phyloP scores from a whole-genome alignment of 164 flowering plant species.

The Chimonanthus praecox region DNA sequence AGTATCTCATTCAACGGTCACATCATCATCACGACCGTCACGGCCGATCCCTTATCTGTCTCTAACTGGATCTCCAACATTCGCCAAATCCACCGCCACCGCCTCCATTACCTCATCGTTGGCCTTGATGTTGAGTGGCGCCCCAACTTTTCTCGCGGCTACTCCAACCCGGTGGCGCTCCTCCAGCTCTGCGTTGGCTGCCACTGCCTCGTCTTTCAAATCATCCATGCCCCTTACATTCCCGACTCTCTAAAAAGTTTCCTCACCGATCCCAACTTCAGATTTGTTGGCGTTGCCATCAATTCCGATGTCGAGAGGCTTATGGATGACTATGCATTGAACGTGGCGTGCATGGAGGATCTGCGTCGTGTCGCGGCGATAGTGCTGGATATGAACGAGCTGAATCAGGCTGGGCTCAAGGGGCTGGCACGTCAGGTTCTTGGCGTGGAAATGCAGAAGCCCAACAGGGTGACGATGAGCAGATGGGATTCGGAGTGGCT shows the following conservation, averaged over 20 bases:
- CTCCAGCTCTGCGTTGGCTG: slow-evolving; percentile 14
- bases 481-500: not conserved
- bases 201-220: slow-evolving; percentile 12
- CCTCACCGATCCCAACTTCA: slow-evolving; percentile 1
- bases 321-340: not conserved
- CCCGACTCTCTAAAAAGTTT: not conserved
- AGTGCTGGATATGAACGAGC: not conserved
- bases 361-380: too few species aligned
- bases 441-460: not conserved
- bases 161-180: slow-evolving; percentile 13
- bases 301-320: slow-evolving; percentile 7
- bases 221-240: slow-evolving; percentile 6
- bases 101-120: slow-evolving; percentile 24
- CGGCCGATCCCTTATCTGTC: slow-evolving; percentile 8
- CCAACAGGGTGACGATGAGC: not conserved
- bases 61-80: slow-evolving; percentile 13
- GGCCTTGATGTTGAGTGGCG: slow-evolving; percentile 66
- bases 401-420: not conserved
- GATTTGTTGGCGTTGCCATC: slow-evolving; percentile 13
- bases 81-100: not conserved
- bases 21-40: slow-evolving; percentile 16
- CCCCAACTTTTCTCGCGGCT: slow-evolving; percentile 15
- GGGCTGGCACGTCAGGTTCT: slow-evolving; percentile 1
- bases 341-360: too few species aligned
- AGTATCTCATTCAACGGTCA: not conserved